Conservation (phyloP, 305 asterid species). For the Solanum chacoense region DNA sequence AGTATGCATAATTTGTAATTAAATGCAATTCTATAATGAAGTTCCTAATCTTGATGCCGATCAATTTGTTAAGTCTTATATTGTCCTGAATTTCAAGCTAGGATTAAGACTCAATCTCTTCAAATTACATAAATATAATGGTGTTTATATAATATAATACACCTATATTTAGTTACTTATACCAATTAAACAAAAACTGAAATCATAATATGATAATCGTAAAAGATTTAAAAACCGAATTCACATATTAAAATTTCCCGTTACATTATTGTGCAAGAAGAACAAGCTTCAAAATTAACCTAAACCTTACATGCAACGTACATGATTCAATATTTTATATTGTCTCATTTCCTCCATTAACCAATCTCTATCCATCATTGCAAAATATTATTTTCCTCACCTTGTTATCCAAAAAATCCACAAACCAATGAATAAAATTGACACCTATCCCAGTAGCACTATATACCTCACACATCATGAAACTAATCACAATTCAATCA, state of each 20-base stretch:
- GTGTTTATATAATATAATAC: too few relatives aligned
- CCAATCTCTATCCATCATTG: background rate
- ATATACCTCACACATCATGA: background rate
- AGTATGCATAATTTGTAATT: too few relatives aligned
- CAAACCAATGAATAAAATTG: background rate
- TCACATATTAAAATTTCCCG: background rate
- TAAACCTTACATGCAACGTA: background rate
- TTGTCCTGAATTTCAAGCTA: too few relatives aligned
- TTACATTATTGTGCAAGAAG: background rate
- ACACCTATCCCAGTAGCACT: background rate
- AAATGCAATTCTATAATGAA: too few relatives aligned
- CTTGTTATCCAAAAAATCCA: background rate
- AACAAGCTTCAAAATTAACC: background rate
- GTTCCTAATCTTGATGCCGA: too few relatives aligned
- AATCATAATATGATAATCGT: too few relatives aligned
- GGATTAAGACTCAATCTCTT: too few relatives aligned
- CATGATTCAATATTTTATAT: background rate
- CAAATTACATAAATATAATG: too few relatives aligned
- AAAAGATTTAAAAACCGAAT: too few relatives aligned
- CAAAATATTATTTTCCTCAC: background rate
- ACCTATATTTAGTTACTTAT: too few relatives aligned
- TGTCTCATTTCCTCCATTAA: background rate
- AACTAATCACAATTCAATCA: background rate
- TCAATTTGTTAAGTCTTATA: too few relatives aligned
- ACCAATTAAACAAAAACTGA: too few relatives aligned